Conservation (phyloP, 2,329 filamentous ascomycete genomes). For the Hypoxylon sp. region DNA sequence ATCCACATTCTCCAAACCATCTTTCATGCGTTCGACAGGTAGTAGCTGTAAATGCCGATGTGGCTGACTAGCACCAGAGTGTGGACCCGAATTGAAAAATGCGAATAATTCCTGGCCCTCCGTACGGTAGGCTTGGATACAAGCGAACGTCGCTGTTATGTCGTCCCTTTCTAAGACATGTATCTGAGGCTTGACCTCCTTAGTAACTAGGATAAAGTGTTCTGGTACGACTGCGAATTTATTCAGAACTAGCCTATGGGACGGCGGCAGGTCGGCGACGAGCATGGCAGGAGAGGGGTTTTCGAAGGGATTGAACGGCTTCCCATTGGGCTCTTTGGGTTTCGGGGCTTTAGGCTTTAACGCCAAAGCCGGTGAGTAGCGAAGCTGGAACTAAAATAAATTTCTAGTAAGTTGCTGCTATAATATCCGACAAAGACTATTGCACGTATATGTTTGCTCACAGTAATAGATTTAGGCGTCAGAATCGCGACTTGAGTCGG, state of each 20-base stretch:
- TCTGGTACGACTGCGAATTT: constrained; percentile 80
- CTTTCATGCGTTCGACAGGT: constrained; percentile 74
- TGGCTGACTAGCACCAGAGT: constrained; percentile 79
- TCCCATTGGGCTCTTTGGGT: constrained; percentile 57
- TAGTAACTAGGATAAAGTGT: constrained; percentile 80
- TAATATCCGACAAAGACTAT: not conserved
- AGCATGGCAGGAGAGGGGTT: constrained; percentile 69
- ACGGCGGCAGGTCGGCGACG: constrained; percentile 66
- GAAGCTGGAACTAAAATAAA: constrained; percentile 74
- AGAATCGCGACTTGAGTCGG: constrained; percentile 68
- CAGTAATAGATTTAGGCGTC: constrained; percentile 52
- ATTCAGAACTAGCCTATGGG: constrained; percentile 78
- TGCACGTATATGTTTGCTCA: constrained; percentile 31
- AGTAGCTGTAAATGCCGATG: constrained; percentile 81
- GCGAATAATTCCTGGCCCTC: constrained; percentile 66
- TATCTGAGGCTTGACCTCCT: constrained; percentile 74
- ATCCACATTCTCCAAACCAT: constrained; percentile 59
- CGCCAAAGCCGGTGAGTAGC: constrained; percentile 77
- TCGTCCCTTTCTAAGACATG: constrained; percentile 73
- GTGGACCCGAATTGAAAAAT: constrained; percentile 78
- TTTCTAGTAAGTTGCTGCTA: constrained; percentile 15
- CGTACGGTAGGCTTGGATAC: constrained; percentile 68
- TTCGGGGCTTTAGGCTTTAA: constrained; percentile 72
- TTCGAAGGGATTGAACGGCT: constrained; percentile 74
- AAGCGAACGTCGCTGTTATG: constrained; percentile 72